Conservation (phyloP, 495 filamentous ascomycete species). For the Penicillium nucicola region DNA sequence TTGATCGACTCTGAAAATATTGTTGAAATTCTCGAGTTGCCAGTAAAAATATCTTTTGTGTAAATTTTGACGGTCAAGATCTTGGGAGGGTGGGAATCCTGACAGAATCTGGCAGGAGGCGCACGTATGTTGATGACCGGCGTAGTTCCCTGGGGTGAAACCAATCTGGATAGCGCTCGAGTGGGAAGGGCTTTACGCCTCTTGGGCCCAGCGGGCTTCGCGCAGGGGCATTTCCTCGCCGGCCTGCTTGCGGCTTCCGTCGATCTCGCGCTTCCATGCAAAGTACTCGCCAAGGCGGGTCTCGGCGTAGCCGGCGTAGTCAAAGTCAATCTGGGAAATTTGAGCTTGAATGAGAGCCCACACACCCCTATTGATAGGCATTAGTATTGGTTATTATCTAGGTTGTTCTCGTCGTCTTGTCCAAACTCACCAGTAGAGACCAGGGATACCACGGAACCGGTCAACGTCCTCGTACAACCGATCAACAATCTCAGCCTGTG, state of each 20-base stretch:
- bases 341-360: slow-evolving; percentile 96
- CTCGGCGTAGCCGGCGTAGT: slow-evolving; percentile 92
- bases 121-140: background rate
- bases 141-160: background rate
- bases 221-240: slow-evolving; percentile 66
- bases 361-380: slow-evolving; percentile 63
- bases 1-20: background rate
- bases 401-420: background rate
- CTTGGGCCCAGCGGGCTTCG: slow-evolving; percentile 79
- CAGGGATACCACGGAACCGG: slow-evolving; percentile 81
- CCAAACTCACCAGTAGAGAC: slow-evolving; percentile 65
- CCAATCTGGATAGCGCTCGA: too few species aligned
- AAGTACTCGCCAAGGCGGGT: slow-evolving; percentile 87
- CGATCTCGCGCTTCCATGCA: slow-evolving; percentile 79
- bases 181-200: slow-evolving; percentile 18
- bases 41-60: background rate
- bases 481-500: slow-evolving; percentile 59
- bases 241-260: slow-evolving; percentile 54
- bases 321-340: slow-evolving; percentile 95
- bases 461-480: slow-evolving; percentile 77
- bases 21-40: slow-evolving; percentile 9
- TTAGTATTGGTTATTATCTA: slow-evolving; percentile 4
- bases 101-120: background rate
- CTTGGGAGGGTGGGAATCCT: background rate
- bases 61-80: background rate